Evolutionary conservation across 176 grass and related monocot genomes (phyloP).

Genomic region (Avena insularis): DNA sequence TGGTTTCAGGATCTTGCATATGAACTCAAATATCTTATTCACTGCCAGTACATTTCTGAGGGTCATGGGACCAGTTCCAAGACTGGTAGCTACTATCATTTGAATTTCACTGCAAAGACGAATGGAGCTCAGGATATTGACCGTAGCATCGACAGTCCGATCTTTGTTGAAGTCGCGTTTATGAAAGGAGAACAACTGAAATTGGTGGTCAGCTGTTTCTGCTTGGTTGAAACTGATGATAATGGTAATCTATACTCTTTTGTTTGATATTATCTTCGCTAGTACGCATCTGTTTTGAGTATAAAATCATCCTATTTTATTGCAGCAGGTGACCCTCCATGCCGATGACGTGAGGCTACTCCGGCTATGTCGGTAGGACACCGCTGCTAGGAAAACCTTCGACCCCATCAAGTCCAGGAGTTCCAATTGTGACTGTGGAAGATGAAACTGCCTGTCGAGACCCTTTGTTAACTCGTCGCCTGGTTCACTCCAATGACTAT

Average conservation of each 20-base stretch:
- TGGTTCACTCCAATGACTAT: too few relatives aligned
- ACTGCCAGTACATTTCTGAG: background rate
- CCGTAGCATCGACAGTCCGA: background rate
- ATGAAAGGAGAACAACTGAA: background rate
- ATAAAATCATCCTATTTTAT: too few relatives aligned
- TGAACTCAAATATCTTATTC: slow-evolving; percentile 2
- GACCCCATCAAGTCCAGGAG: too few relatives aligned
- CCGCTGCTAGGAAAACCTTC: too few relatives aligned
- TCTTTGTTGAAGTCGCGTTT: background rate
- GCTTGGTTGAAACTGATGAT: background rate
- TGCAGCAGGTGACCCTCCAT: too few relatives aligned
- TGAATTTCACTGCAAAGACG: background rate
- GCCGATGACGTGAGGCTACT: too few relatives aligned
- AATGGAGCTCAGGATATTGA: background rate
- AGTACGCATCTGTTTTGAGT: too few relatives aligned
- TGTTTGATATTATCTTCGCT: too few relatives aligned
- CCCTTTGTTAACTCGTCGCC: too few relatives aligned
- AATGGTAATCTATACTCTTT: background rate
- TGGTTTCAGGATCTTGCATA: background rate
- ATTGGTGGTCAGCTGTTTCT: background rate
- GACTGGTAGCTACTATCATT: background rate
- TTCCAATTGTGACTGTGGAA: too few relatives aligned
- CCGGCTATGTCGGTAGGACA: too few relatives aligned
- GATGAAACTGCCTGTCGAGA: too few relatives aligned
- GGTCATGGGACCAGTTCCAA: background rate